Conservation (phyloP, 352 stramenopile genomes). For the Globisporangium mamillatum region DNA sequence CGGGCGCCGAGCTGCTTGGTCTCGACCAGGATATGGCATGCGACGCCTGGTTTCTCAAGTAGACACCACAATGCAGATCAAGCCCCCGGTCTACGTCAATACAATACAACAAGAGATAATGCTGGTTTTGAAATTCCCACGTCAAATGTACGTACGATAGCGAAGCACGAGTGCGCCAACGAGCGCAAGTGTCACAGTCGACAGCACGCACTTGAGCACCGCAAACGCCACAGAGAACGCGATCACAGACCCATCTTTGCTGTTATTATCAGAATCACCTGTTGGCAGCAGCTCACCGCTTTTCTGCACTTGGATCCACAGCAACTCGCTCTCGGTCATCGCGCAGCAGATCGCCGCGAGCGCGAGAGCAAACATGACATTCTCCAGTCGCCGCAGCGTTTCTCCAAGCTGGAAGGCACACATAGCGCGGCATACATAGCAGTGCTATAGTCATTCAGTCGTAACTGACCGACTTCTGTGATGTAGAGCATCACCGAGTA, state of each 20-base stretch:
- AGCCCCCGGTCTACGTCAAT: not conserved
- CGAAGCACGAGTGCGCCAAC: constrained; percentile 34
- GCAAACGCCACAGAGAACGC: constrained; percentile 24
- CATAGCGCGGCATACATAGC: not conserved
- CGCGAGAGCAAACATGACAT: constrained; percentile 39
- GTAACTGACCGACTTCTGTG: not conserved
- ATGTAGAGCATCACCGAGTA: not conserved
- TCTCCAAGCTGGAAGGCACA: constrained; percentile 16
- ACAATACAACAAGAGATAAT: not conserved
- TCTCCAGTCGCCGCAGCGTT: constrained; percentile 32
- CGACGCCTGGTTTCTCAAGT: constrained; percentile 18
- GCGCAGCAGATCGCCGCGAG: constrained; percentile 34
- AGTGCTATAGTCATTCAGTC: not conserved
- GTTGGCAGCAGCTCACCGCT: not conserved
- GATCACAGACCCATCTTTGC: not conserved
- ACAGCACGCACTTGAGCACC: constrained; percentile 41
- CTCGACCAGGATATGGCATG: constrained; percentile 42
- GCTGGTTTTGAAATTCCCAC: not conserved
- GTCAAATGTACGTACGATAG: constrained; percentile 33
- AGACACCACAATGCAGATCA: not conserved
- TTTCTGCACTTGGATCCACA: constrained; percentile 35
- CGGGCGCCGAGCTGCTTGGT: constrained; percentile 31
- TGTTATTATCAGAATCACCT: too few species aligned
- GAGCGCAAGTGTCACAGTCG: constrained; percentile 31
- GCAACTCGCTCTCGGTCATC: constrained; percentile 50